A percentile compares a stretch with the other conserved stretches of the same genome.
Conservation (phyloP, 805 yeast species). For the Clavispora asparagi region DNA sequence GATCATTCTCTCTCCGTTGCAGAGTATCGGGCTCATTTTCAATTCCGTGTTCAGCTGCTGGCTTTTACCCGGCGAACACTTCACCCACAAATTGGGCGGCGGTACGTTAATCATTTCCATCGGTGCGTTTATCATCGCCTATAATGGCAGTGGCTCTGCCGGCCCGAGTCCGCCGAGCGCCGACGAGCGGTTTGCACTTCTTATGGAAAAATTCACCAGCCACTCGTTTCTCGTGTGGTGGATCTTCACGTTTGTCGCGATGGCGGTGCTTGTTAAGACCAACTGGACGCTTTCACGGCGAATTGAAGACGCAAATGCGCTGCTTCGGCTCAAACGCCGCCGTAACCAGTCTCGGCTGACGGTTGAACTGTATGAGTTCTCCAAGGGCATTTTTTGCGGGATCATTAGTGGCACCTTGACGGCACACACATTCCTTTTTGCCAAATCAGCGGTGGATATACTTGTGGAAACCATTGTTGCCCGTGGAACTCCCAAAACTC, state of each 20-base stretch:
- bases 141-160: slow-evolving; percentile 46
- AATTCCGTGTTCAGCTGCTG: slow-evolving; percentile 68
- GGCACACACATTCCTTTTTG: slow-evolving; percentile 79
- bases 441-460: slow-evolving; percentile 78
- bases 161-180: slow-evolving; percentile 24
- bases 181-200: slow-evolving; percentile 30
- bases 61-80: slow-evolving; percentile 60
- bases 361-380: slow-evolving; percentile 19
- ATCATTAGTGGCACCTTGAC: slow-evolving; percentile 69
- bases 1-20: slow-evolving; percentile 74
- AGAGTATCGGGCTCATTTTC: slow-evolving; percentile 84
- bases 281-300: slow-evolving; percentile 18
- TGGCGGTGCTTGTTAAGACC: slow-evolving; percentile 20
- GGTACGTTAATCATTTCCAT: slow-evolving; percentile 67
- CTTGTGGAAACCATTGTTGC: slow-evolving; percentile 41
- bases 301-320: slow-evolving; percentile 4
- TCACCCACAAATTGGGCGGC: slow-evolving; percentile 48
- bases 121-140: slow-evolving; percentile 78
- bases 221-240: slow-evolving; percentile 58
- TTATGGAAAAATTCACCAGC: slow-evolving; percentile 34
- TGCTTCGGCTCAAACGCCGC: slow-evolving; percentile 5
- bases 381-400: slow-evolving; percentile 63
- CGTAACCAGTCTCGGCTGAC: slow-evolving; percentile 11
- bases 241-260: slow-evolving; percentile 26
- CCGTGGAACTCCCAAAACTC: slow-evolving; percentile 15